Percentiles rank a stretch among this genome's conserved stretches.
phyloP scores from a whole-genome alignment of 345 rosid genomes.

The Nasturtium officinale region DNA sequence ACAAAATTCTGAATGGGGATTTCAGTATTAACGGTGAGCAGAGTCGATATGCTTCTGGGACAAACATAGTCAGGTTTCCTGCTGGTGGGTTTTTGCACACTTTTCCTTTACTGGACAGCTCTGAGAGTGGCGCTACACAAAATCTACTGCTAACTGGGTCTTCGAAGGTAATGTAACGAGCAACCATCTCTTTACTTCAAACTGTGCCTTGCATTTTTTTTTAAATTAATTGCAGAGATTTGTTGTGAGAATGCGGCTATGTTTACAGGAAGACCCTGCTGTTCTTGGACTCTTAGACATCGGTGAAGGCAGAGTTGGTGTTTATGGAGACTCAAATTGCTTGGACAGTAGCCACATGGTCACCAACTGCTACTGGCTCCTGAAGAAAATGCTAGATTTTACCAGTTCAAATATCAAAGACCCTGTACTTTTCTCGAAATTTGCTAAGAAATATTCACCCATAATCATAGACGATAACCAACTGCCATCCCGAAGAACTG shows the following conservation, averaged over 20 bases:
- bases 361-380: constrained; percentile 93
- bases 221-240: not conserved
- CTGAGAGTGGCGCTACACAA: constrained; percentile 97
- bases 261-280: constrained; percentile 74
- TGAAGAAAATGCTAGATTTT: constrained; percentile 81
- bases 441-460: constrained; percentile 55
- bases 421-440: constrained; percentile 69
- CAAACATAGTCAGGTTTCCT: constrained; percentile 91
- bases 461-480: constrained; percentile 64
- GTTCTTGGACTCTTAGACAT: constrained; percentile 82
- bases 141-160: constrained; percentile 66
- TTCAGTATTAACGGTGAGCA: constrained; percentile 89
- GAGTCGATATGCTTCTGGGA: constrained; percentile 98
- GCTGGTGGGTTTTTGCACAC: constrained; percentile 82
- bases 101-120: constrained; percentile 88
- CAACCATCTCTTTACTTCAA: not conserved
- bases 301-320: constrained; percentile 82
- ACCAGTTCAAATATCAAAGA: constrained; percentile 70
- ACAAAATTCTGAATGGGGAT: constrained; percentile 92
- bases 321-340: constrained; percentile 97
- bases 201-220: constrained; percentile 19
- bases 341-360: constrained; percentile 98
- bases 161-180: constrained; percentile 56
- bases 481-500: constrained; percentile 86
- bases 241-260: constrained; percentile 15